Conservation (phyloP, 352 stramenopile genomes). For the Globisporangium ultimum region DNA sequence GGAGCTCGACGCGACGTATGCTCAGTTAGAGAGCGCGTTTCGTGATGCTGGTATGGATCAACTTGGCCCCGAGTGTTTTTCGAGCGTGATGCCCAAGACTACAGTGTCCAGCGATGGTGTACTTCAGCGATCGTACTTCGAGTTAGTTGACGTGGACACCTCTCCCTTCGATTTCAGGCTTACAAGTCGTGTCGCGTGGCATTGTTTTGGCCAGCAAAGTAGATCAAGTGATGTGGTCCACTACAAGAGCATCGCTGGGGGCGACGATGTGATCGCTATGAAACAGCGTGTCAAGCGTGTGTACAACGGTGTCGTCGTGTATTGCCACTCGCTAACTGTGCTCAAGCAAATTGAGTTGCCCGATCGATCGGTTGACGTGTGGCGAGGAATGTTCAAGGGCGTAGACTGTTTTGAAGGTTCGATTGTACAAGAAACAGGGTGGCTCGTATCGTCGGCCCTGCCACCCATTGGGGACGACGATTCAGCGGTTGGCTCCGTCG, state of each 20-base stretch:
- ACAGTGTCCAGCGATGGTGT: not conserved
- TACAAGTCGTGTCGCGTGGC: not conserved
- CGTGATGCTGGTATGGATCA: not conserved
- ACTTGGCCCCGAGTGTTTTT: not conserved
- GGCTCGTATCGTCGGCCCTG: not conserved
- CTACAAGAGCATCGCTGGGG: slow-evolving; percentile 5
- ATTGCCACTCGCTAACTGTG: slow-evolving; percentile 1
- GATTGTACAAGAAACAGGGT: slow-evolving; percentile 8
- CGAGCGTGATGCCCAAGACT: not conserved
- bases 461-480: not conserved
- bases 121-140: slow-evolving; percentile 1
- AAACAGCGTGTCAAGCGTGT: slow-evolving; percentile 7
- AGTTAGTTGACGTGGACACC: slow-evolving; percentile 8
- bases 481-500: no score
- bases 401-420: slow-evolving; percentile 7
- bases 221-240: not conserved
- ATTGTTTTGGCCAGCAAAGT: not conserved
- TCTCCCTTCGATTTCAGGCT: slow-evolving; percentile 6
- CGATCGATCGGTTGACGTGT: slow-evolving; percentile 4
- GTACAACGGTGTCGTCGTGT: not conserved
- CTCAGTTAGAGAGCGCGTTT: slow-evolving; percentile 2
- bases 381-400: slow-evolving; percentile 9
- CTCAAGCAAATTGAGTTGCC: slow-evolving; percentile 1
- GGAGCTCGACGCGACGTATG: slow-evolving; percentile 11
- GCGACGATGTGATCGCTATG: not conserved